These are phyloP conservation scores for Penicillium sp. DNA, from an alignment of 2,329 filamentous ascomycete genomes.

Conservation along the genomic window DNA sequence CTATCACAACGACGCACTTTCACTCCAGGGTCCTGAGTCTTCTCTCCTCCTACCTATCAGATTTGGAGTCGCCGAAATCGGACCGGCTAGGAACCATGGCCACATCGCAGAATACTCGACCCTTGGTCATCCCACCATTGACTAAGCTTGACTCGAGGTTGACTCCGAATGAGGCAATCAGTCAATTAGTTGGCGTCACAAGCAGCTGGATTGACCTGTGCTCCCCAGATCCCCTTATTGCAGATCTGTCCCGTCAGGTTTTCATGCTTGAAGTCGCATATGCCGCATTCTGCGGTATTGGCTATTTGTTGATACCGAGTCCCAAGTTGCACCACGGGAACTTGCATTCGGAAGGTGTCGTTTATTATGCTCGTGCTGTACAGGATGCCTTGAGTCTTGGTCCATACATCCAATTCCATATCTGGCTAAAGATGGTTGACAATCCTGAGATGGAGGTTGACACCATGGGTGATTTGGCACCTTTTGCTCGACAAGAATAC, in stretches of 20 bases:
- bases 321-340: slow-evolving; percentile 60
- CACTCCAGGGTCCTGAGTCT: slow-evolving; percentile 52
- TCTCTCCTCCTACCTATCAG: slow-evolving; percentile 47
- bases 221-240: slow-evolving; percentile 73
- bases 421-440: slow-evolving; percentile 79
- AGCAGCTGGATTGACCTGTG: slow-evolving; percentile 91
- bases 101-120: slow-evolving; percentile 37
- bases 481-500: slow-evolving; percentile 40
- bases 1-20: slow-evolving; percentile 56
- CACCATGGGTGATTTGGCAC: slow-evolving; percentile 40
- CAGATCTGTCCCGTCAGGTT: slow-evolving; percentile 81
- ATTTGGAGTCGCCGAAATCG: slow-evolving; percentile 32
- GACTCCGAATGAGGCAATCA: slow-evolving; percentile 73
- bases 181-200: slow-evolving; percentile 69
- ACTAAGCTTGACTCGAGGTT: slow-evolving; percentile 52
- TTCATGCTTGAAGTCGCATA: slow-evolving; percentile 88
- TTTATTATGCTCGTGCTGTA: slow-evolving; percentile 78
- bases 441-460: slow-evolving; percentile 53
- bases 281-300: slow-evolving; percentile 87
- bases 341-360: slow-evolving; percentile 44
- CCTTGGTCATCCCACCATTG: slow-evolving; percentile 38
- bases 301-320: slow-evolving; percentile 74
- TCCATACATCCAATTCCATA: slow-evolving; percentile 69
- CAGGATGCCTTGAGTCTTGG: slow-evolving; percentile 71
- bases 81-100: slow-evolving; percentile 35